A percentile compares a stretch with the other conserved stretches of the same genome.
Evolutionary conservation across 805 yeast genomes (phyloP).

Genomic region (Helenozyma baotianmanensis): DNA sequence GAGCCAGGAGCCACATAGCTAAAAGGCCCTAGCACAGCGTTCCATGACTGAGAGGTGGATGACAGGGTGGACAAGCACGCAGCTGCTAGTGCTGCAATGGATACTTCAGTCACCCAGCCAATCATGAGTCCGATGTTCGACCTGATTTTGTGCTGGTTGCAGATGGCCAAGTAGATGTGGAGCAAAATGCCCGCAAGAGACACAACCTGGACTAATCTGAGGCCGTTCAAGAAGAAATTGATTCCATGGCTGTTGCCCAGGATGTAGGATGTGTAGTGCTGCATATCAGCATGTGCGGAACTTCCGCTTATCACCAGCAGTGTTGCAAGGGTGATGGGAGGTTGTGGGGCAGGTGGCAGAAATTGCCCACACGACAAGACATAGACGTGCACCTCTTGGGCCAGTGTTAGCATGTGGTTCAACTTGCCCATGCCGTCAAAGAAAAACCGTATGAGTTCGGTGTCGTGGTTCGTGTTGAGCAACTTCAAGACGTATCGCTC

Average conservation of each 20-base stretch:
- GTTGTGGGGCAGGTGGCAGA: not conserved
- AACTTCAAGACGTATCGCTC: constrained; percentile 15
- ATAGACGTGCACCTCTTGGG: constrained; percentile 19
- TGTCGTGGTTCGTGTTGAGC: constrained; percentile 24
- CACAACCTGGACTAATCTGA: not conserved
- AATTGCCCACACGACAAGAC: constrained; percentile 21
- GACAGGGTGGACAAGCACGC: constrained; percentile 18
- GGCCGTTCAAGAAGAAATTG: too few relatives aligned
- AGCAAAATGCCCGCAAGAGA: constrained; percentile 12
- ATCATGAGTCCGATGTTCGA: constrained; percentile 31
- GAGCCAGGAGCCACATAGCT: constrained; percentile 12
- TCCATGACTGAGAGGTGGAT: constrained; percentile 21
- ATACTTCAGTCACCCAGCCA: constrained; percentile 31
- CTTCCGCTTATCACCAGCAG: too few relatives aligned
- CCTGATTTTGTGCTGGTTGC: constrained; percentile 31
- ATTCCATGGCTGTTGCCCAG: too few relatives aligned
- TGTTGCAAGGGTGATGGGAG: too few relatives aligned
- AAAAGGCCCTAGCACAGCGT: constrained; percentile 24
- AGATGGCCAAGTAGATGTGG: constrained; percentile 24
- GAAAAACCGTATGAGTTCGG: constrained; percentile 20
- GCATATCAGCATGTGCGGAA: too few relatives aligned
- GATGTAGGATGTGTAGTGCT: too few relatives aligned
- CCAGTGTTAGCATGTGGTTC: constrained; percentile 28
- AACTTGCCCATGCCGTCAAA: constrained; percentile 20
- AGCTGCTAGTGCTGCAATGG: constrained; percentile 25